Evolutionary conservation across 148 eudicot species (phyloP).

Genomic region (Linanthus parryae): DNA sequence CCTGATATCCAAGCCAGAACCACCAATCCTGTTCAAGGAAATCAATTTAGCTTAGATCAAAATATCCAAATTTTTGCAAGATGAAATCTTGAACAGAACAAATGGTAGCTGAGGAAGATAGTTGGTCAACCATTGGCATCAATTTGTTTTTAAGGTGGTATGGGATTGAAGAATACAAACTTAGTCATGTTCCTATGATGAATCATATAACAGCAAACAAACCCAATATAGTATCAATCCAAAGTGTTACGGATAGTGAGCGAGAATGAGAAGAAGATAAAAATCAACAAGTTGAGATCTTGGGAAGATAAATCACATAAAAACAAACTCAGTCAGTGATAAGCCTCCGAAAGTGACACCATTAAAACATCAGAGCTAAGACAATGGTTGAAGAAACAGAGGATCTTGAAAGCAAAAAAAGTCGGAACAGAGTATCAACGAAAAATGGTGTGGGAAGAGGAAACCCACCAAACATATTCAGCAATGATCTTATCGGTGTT

Average conservation of each 20-base stretch:
- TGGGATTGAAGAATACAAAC: too few relatives aligned
- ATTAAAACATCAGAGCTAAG: not conserved
- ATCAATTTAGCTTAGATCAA: not conserved
- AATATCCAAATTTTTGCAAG: not conserved
- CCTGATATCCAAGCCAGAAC: slow-evolving; percentile 86
- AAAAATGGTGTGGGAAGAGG: not conserved
- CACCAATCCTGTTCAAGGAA: slow-evolving; percentile 66
- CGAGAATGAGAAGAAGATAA: not conserved
- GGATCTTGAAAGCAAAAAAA: not conserved
- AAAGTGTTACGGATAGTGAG: not conserved
- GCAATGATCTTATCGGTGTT: slow-evolving; percentile 46
- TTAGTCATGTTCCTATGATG: too few relatives aligned
- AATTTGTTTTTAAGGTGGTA: too few relatives aligned
- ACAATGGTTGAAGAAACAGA: not conserved
- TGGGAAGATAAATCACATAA: not conserved
- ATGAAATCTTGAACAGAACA: too few relatives aligned
- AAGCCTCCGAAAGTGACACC: not conserved
- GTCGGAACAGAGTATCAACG: not conserved
- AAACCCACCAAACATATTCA: slow-evolving; percentile 43
- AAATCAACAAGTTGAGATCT: not conserved
- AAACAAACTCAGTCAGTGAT: not conserved
- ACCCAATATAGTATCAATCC: too few relatives aligned
- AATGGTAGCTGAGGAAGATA: too few relatives aligned
- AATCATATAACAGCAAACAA: too few relatives aligned
- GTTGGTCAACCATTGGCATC: too few relatives aligned